Conservation (phyloP, 345 rosid genomes). For the Populus simonii region DNA sequence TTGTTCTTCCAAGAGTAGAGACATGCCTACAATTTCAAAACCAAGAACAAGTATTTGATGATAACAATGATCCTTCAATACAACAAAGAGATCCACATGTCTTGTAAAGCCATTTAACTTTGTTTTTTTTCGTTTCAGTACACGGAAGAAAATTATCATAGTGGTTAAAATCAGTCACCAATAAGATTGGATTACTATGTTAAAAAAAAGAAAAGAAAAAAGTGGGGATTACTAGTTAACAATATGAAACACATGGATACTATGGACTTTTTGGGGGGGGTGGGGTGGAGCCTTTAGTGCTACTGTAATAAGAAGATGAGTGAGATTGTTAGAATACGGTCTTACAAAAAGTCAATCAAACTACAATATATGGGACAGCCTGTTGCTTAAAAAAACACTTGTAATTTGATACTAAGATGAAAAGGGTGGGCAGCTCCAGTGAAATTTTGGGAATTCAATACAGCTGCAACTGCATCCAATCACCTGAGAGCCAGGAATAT, state of each 20-base stretch:
- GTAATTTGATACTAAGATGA: neutral
- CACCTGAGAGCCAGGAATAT: neutral
- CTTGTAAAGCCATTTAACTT: neutral
- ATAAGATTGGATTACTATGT: neutral
- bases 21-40: conserved; percentile 51
- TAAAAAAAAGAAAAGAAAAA: too few relatives aligned
- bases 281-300: too few relatives aligned
- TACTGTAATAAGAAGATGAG: neutral
- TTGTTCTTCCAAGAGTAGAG: conserved; percentile 70
- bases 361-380: neutral
- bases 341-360: neutral
- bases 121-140: neutral
- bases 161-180: neutral
- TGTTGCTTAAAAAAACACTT: neutral
- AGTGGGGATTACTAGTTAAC: neutral
- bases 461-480: neutral
- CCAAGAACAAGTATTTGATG: neutral
- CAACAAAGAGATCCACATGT: neutral
- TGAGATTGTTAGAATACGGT: neutral
- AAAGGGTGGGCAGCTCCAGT: conserved; percentile 7
- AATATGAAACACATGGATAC: neutral
- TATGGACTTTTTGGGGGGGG: neutral
- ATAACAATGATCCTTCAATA: neutral
- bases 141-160: neutral
- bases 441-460: neutral